These are phyloP conservation scores for Ophiostoma australiae DNA, from an alignment of 2,329 filamentous ascomycete genomes.

Conservation along the genomic window DNA sequence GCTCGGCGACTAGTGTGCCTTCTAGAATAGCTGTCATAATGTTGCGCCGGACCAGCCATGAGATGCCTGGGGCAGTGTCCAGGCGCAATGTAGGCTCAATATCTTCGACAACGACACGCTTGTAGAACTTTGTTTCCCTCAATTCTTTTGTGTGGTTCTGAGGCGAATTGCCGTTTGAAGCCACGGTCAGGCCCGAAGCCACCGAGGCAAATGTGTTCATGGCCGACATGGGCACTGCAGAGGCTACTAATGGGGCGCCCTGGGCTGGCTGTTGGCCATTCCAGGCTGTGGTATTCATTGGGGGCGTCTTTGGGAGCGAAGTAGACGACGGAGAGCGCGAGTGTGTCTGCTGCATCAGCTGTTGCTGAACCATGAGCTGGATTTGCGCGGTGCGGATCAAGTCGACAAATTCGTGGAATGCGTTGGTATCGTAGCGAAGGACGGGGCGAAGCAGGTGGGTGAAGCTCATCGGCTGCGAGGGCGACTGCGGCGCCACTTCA, in stretches of 20 bases:
- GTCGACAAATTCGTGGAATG: slow-evolving; percentile 80
- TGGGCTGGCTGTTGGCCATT: not conserved
- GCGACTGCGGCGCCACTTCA: slow-evolving; percentile 34
- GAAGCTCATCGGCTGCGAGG: slow-evolving; percentile 64
- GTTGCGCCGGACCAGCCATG: slow-evolving; percentile 84
- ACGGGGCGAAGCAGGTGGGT: slow-evolving; percentile 78
- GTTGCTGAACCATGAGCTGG: slow-evolving; percentile 25
- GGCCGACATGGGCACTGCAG: slow-evolving; percentile 13
- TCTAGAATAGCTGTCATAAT: slow-evolving; percentile 80
- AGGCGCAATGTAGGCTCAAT: slow-evolving; percentile 90
- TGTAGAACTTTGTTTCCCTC: slow-evolving; percentile 92
- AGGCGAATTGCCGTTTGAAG: slow-evolving; percentile 29
- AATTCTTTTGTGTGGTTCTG: slow-evolving; percentile 44
- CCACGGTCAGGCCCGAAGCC: slow-evolving; percentile 43
- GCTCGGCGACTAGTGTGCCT: slow-evolving; percentile 83
- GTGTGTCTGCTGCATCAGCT: slow-evolving; percentile 47
- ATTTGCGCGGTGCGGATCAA: slow-evolving; percentile 60
- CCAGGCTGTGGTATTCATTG: slow-evolving; percentile 53
- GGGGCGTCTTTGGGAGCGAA: slow-evolving; percentile 27
- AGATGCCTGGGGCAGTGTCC: slow-evolving; percentile 83
- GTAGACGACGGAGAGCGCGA: slow-evolving; percentile 61
- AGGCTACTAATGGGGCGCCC: not conserved
- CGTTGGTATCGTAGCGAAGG: slow-evolving; percentile 71
- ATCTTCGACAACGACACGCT: slow-evolving; percentile 80
- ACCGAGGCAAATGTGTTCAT: slow-evolving; percentile 34